Evolutionary conservation across 768 basidiomycete species (phyloP).

Genomic region (Agrocybe chaxingu): DNA sequence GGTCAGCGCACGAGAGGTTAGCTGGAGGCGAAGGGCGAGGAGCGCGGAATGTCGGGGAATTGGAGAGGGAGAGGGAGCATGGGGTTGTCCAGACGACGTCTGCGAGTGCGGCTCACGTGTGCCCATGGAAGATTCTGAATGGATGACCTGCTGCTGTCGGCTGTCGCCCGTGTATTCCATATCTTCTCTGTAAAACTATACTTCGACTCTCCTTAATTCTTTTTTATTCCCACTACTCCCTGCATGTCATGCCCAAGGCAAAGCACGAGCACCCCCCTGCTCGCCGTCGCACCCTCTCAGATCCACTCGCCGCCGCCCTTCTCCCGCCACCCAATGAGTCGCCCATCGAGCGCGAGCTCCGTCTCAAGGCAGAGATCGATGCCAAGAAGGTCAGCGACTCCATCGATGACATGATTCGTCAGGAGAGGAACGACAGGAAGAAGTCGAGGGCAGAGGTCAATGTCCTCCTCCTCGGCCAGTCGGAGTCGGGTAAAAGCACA

Average conservation of each 20-base stretch:
- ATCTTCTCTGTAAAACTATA: slow-evolving; percentile 10
- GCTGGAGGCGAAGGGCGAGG: background rate
- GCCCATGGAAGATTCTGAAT: slow-evolving; percentile 20
- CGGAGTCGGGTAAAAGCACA: slow-evolving; percentile 87
- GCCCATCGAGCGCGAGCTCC: slow-evolving; percentile 56
- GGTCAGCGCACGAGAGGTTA: background rate
- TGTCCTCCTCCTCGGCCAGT: slow-evolving; percentile 81
- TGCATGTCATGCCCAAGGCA: slow-evolving; percentile 36
- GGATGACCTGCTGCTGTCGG: slow-evolving; percentile 16
- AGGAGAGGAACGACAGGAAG: slow-evolving; percentile 59
- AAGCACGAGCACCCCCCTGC: slow-evolving; percentile 26
- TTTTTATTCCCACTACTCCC: slow-evolving; percentile 19
- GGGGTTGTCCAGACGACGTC: slow-evolving; percentile 12
- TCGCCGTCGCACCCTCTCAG: slow-evolving; percentile 48
- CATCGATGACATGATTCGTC: slow-evolving; percentile 76
- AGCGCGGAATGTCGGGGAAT: slow-evolving; percentile 1
- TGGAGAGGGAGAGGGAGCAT: slow-evolving; percentile 6
- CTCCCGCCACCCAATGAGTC: slow-evolving; percentile 75
- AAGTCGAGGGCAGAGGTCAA: slow-evolving; percentile 64
- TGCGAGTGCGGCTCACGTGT: slow-evolving; percentile 20
- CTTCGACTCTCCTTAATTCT: slow-evolving; percentile 2
- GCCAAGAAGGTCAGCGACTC: slow-evolving; percentile 72
- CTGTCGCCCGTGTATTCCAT: slow-evolving; percentile 15
- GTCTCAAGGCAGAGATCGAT: slow-evolving; percentile 64
- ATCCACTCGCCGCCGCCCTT: slow-evolving; percentile 67